Conservation (phyloP, 106 monocot genomes). For the Xerophyta viscosa region DNA sequence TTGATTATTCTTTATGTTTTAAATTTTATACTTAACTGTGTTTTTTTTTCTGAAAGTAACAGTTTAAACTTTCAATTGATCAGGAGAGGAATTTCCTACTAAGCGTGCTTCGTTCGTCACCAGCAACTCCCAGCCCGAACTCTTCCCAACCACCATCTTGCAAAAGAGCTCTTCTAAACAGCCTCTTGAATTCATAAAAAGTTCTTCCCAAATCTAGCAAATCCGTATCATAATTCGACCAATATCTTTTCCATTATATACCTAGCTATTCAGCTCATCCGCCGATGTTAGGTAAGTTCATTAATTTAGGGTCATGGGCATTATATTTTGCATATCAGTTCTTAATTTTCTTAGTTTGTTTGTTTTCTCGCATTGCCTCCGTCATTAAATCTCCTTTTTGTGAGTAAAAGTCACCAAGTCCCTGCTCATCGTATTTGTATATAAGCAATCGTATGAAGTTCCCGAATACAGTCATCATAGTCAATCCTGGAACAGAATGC, state of each 20-base stretch:
- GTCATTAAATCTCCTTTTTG: too few species aligned
- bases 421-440: too few species aligned
- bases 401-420: too few species aligned
- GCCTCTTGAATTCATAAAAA: slow-evolving; percentile 16
- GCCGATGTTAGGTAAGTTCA: too few species aligned
- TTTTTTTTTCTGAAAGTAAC: slow-evolving; percentile 1
- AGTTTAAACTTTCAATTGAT: slow-evolving; percentile 1
- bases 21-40: background rate
- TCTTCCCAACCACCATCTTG: slow-evolving; percentile 37
- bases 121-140: slow-evolving; percentile 23
- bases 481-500: too few species aligned
- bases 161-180: slow-evolving; percentile 54
- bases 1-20: background rate
- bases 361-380: too few species aligned
- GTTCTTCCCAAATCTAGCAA: background rate
- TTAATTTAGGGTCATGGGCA: too few species aligned
- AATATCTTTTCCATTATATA: background rate
- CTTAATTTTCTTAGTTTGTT: too few species aligned
- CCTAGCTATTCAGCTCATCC: too few species aligned
- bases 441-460: too few species aligned
- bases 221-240: background rate
- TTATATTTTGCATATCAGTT: too few species aligned
- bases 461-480: too few species aligned
- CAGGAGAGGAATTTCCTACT: slow-evolving; percentile 77
- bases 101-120: slow-evolving; percentile 38